Evolutionary conservation across 495 filamentous ascomycete genomes (phyloP), one percentile per base, ranked within the genome.

Genomic region (Penicillium egyptiacum): DNA sequence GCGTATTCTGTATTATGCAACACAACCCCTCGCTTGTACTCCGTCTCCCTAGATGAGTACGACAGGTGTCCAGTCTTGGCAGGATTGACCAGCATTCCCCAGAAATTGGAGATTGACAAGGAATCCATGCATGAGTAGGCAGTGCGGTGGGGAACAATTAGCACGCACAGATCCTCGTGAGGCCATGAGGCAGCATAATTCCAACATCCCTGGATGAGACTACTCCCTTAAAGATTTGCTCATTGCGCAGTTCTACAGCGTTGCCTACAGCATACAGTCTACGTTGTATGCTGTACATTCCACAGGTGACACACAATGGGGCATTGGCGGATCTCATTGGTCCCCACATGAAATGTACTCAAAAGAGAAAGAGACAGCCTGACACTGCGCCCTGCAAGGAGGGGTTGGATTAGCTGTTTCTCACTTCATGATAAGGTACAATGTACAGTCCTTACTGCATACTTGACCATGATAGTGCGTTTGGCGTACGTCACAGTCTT

Each of bases 371-470:
- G 9, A 43, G 17, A 44, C 26, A 28, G 42, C 11, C 42, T 12
- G n/a, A 48, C 26, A 48, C 45, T 31, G 45, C 45, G 45, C 45
- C 45, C 28, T 48, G 45, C 45, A 48, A 48, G 45, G 44, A 44
- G 42, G 43, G 30, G 30, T 28, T 19, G 12, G 28, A 47, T 47
- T 26, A 30, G 25, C 8, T 30, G 33, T 37, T n/a, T 37, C 14
- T 37, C 33, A 4, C 35, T 17, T 39, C 16, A 11, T 8, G 35
- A 39, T 39, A 39, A 39, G 35, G 43, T 26, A 26, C 22, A 1
- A 35, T 23, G 35, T 40, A 40, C 22, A 39, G 6, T 39, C 35
- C 35, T 39, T 39, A 39, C 35, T 17, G 16, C 35, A 39, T 39
- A 39, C 35, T 39, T n/a, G 30, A 10, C 14, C 6, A n/a, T 7